Conservation (phyloP, 352 stramenopile species). For the Pythium rhizo-oryzae region DNA sequence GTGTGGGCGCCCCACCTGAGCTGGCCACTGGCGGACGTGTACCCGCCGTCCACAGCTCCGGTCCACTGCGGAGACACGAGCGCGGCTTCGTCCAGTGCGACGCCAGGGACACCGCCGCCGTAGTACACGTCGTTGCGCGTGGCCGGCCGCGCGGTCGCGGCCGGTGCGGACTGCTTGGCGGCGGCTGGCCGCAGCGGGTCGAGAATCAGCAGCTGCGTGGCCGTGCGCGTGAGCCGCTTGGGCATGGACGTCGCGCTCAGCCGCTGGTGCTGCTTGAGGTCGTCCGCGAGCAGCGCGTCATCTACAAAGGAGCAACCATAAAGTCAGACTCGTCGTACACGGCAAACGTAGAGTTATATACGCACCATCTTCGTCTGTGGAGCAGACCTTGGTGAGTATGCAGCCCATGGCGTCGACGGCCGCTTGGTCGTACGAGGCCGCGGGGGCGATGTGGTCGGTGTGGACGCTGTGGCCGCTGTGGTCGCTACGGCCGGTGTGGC, state of each 20-base stretch:
- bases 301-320: conserved; percentile 1
- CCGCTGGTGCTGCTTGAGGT: conserved; percentile 26
- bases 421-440: too few species aligned
- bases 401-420: conserved; percentile 44
- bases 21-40: conserved; percentile 44
- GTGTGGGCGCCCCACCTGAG: conserved; percentile 60
- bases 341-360: neutral
- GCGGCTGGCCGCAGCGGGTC: conserved; percentile 9
- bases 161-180: conserved; percentile 2
- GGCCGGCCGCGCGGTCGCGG: neutral
- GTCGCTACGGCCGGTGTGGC: neutral
- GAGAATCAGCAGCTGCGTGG: conserved; percentile 24
- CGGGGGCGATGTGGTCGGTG: neutral
- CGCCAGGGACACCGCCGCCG: conserved; percentile 68
- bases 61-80: conserved; percentile 72
- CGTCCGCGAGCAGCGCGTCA: conserved; percentile 20
- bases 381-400: conserved; percentile 55
- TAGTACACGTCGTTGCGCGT: conserved; percentile 36
- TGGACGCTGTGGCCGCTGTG: too few species aligned
- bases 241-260: conserved; percentile 12
- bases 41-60: conserved; percentile 47
- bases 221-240: conserved; percentile 27
- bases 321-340: conserved; percentile 17
- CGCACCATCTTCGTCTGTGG: conserved; percentile 35
- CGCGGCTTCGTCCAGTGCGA: conserved; percentile 57